phyloP scores from a whole-genome alignment of 352 stramenopile species.

The Phytophthora cryptogea region DNA sequence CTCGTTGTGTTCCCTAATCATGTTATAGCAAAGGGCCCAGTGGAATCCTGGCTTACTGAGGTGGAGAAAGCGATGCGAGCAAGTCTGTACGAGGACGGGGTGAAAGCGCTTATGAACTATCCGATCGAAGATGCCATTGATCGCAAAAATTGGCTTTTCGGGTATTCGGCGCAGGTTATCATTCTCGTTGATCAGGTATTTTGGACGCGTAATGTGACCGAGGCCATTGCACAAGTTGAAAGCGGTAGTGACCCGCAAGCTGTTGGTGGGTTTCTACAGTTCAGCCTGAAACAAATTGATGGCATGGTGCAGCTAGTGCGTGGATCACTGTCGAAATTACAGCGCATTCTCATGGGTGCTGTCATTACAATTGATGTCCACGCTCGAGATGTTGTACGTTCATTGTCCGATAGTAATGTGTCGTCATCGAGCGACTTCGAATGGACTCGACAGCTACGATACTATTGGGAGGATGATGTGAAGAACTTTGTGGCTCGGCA shows the following conservation, averaged over 20 bases:
- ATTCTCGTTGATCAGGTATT: conserved; percentile 93
- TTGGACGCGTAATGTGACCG: conserved; percentile 90
- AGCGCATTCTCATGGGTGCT: conserved; percentile 90
- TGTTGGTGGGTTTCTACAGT: conserved; percentile 86
- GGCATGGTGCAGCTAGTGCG: conserved; percentile 92
- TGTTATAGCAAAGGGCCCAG: conserved; percentile 82
- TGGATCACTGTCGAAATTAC: conserved; percentile 80
- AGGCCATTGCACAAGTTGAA: conserved; percentile 81
- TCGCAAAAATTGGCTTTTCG: conserved; percentile 89
- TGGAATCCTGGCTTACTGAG: conserved; percentile 88
- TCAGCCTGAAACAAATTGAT: conserved; percentile 92
- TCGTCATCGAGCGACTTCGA: conserved; percentile 89
- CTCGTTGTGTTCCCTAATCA: conserved; percentile 75
- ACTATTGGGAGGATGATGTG: conserved; percentile 88
- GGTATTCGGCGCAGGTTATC: conserved; percentile 83
- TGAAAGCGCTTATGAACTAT: conserved; percentile 86
- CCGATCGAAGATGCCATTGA: conserved; percentile 89
- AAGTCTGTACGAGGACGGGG: conserved; percentile 86
- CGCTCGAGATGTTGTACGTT: conserved; percentile 88
- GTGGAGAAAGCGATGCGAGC: conserved; percentile 90
- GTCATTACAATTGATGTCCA: conserved; percentile 94
- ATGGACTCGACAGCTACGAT: conserved; percentile 90
- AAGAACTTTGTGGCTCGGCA: conserved; percentile 87
- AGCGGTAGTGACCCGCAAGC: conserved; percentile 62
- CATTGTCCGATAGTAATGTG: conserved; percentile 80